Evolutionary conservation across 2,329 filamentous ascomycete species (phyloP).

Genomic region (Aspergillus sp.): DNA sequence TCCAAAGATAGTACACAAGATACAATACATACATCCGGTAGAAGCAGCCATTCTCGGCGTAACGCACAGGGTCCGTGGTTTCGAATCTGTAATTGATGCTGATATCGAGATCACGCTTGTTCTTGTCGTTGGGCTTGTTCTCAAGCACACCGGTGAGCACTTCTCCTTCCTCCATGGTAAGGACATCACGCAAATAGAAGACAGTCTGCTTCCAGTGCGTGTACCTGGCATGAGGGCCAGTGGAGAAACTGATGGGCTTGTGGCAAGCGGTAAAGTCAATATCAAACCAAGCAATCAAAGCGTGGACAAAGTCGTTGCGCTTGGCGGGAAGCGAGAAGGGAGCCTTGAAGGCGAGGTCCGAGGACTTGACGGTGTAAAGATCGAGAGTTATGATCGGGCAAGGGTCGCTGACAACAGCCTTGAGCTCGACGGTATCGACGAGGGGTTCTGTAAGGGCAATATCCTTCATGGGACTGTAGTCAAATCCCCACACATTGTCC

Average conservation of each 20-base stretch:
- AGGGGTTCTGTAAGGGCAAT: slow-evolving; percentile 92
- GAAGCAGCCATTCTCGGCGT: slow-evolving; percentile 61
- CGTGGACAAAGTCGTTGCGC: slow-evolving; percentile 92
- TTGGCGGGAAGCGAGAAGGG: slow-evolving; percentile 70
- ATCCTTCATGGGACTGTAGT: slow-evolving; percentile 89
- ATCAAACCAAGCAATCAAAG: slow-evolving; percentile 96
- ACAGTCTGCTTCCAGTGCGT: slow-evolving; percentile 99
- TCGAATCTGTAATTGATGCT: slow-evolving; percentile 74
- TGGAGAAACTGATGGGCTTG: slow-evolving; percentile 95
- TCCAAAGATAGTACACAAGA: not conserved
- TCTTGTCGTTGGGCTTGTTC: slow-evolving; percentile 88
- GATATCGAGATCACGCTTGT: slow-evolving; percentile 91
- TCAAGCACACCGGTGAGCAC: slow-evolving; percentile 64
- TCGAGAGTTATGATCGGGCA: slow-evolving; percentile 79
- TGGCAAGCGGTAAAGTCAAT: slow-evolving; percentile 98
- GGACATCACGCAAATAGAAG: slow-evolving; percentile 89
- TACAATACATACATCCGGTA: slow-evolving; percentile 60
- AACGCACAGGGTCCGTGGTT: slow-evolving; percentile 64
- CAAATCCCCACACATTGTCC: slow-evolving; percentile 98
- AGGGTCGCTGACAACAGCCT: slow-evolving; percentile 93
- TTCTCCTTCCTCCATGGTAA: slow-evolving; percentile 87
- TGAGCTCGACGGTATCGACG: slow-evolving; percentile 95
- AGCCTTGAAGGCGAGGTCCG: slow-evolving; percentile 75
- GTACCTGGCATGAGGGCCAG: slow-evolving; percentile 96
- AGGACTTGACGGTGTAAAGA: slow-evolving; percentile 78